Conservation (phyloP, 2,329 filamentous ascomycete species). For the Tolypocladium tropicale region DNA sequence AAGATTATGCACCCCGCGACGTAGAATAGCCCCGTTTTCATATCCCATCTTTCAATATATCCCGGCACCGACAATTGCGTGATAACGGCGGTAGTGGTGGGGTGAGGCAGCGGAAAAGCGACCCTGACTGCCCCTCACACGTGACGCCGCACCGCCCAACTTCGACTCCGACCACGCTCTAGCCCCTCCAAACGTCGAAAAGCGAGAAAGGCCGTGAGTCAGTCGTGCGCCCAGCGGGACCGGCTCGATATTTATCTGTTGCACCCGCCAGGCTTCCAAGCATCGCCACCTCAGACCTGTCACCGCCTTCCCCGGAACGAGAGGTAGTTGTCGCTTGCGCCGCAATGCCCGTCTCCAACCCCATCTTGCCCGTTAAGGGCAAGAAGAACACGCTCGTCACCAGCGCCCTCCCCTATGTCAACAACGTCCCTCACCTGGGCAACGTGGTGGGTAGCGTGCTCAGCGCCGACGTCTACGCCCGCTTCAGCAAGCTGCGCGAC, state of each 20-base stretch:
- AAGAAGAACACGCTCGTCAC: constrained; percentile 87
- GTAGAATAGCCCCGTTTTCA: too few species aligned
- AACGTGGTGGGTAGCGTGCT: constrained; percentile 84
- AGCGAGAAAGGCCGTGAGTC: constrained; percentile 1
- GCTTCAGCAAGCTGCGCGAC: constrained; percentile 71
- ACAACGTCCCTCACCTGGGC: constrained; percentile 72
- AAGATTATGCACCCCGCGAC: too few species aligned
- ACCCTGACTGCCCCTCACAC: constrained; percentile 2
- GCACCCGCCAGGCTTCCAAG: neutral
- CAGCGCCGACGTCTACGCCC: constrained; percentile 77
- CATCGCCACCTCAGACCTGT: neutral
- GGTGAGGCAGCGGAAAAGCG: neutral
- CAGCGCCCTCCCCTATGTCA: constrained; percentile 75
- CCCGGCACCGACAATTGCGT: too few species aligned
- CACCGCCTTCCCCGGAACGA: neutral
- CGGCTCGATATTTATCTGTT: neutral
- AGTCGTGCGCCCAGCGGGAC: neutral
- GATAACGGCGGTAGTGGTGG: neutral
- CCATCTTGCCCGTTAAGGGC: constrained; percentile 56
- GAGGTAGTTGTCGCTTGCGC: neutral
- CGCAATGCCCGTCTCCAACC: constrained; percentile 10
- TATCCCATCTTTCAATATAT: too few species aligned
- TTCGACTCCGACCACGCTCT: neutral
- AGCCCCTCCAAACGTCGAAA: neutral
- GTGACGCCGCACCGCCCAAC: neutral